Conservation (phyloP, 495 filamentous ascomycete genomes). For the Penicillium cataractarum region DNA sequence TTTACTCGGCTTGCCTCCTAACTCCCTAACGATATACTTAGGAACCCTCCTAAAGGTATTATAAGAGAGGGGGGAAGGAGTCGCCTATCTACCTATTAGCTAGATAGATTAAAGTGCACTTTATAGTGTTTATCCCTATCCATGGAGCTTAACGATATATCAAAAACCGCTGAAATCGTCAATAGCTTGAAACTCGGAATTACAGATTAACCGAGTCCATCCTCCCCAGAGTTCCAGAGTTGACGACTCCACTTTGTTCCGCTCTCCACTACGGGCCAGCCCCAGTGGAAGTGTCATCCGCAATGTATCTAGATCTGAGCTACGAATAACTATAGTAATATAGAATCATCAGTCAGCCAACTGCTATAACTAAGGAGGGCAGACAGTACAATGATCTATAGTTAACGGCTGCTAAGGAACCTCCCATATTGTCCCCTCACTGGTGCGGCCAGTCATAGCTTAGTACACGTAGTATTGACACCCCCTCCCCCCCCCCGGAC, state of each 20-base stretch:
- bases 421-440: background rate
- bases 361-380: background rate
- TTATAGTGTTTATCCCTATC: too few species aligned
- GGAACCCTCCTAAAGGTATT: too few species aligned
- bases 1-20: too few species aligned
- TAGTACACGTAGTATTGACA: background rate
- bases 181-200: background rate
- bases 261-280: background rate
- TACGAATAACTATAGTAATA: background rate
- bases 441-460: background rate
- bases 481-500: background rate
- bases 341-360: background rate
- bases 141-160: too few species aligned
- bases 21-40: too few species aligned
- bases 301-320: background rate
- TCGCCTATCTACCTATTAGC: too few species aligned
- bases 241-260: conserved; percentile 3
- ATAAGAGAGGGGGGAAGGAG: too few species aligned
- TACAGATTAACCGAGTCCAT: background rate
- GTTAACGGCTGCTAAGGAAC: background rate
- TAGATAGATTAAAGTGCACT: too few species aligned
- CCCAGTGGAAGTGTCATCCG: background rate
- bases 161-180: too few species aligned
- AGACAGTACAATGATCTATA: background rate
- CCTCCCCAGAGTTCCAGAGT: background rate